Evolutionary conservation across 805 yeast species (phyloP), one percentile per base, ranked within the genome.

Genomic region (Teunomyces funiuensis): DNA sequence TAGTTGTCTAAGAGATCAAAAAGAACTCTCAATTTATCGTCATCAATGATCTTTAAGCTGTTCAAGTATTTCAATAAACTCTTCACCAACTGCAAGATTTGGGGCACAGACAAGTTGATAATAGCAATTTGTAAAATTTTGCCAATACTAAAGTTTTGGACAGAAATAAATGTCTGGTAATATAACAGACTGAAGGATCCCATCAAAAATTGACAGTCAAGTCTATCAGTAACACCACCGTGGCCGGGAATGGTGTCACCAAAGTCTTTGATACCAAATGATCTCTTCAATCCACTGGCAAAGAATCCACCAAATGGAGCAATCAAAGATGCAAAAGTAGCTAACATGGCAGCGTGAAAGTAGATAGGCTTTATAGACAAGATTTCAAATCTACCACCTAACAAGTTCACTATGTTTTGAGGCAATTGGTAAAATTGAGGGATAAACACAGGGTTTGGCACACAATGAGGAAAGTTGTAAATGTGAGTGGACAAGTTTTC

Each of bases 271-370:
- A 90, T 89, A 57, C 91, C 87, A 69, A 93, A 90, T 10, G 98
- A 88, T 66, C 99, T 82, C 71, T 93, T 93, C 54, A 93, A 74
- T n/a, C 98, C 99, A 40, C 95, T 84, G 5, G 98, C 98, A 57
- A 93, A 93, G 63, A 93, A 93, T 1, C 99, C 99, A 41, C 99
- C 99, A 60, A 93, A 93, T 45, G 99, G 99, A 3, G 99, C 99
- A 62, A 93, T 84, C 50, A 93, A 75, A 0, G 98, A 91, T 2
- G 99, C 98, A 73, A 93, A 93, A 3, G 96, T 85, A 11, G 97
- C 95, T 45, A 91, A 69, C 31, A 83, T 76, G 43, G 88, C 76
- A 1, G 95, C 83, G 61, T 93, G 99, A 71, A 90, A 78, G 64
- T 91, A 89, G 39, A 93, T 82, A 36, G 99, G 98, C 56, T 86